These are phyloP conservation scores for Lenzites betulinus DNA, from an alignment of 768 basidiomycete species.

Conservation along the genomic window DNA sequence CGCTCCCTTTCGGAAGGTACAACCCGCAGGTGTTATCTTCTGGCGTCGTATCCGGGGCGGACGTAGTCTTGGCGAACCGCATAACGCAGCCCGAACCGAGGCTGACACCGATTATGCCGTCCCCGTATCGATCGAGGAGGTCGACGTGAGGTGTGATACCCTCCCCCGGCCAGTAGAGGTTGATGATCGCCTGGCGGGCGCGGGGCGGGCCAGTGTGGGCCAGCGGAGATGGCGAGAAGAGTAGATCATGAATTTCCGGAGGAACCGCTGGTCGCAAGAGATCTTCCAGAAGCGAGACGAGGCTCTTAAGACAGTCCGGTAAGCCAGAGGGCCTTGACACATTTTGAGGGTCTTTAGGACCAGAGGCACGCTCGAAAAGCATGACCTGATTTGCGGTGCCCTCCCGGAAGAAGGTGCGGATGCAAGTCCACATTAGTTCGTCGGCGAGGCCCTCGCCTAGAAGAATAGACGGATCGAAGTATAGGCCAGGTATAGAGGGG, in stretches of 20 bases:
- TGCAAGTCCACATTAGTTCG: slow-evolving; percentile 51
- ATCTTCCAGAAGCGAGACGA: slow-evolving; percentile 52
- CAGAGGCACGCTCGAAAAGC: slow-evolving; percentile 66
- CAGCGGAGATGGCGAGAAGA: slow-evolving; percentile 53
- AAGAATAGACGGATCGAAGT: slow-evolving; percentile 52
- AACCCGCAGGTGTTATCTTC: slow-evolving; percentile 43
- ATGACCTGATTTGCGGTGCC: slow-evolving; percentile 75
- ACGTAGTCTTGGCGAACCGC: slow-evolving; percentile 52
- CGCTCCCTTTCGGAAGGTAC: slow-evolving; percentile 74
- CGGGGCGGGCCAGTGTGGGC: slow-evolving; percentile 34
- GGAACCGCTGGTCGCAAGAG: slow-evolving; percentile 56
- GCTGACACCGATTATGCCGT: slow-evolving; percentile 89
- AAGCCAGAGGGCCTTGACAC: slow-evolving; percentile 42
- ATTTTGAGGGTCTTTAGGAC: slow-evolving; percentile 7
- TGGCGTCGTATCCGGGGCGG: background rate
- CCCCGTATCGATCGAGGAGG: slow-evolving; percentile 78
- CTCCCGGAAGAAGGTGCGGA: slow-evolving; percentile 54
- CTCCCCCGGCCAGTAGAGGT: slow-evolving; percentile 85
- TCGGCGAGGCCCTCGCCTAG: slow-evolving; percentile 56
- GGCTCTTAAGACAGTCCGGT: slow-evolving; percentile 53
- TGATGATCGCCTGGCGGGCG: slow-evolving; percentile 86
- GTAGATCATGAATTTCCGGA: slow-evolving; percentile 47
- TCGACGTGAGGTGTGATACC: slow-evolving; percentile 92
- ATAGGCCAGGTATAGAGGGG: slow-evolving; percentile 68
- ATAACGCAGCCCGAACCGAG: slow-evolving; percentile 80